Base-by-base conservation (phyloP, 495 filamentous ascomycete species). In the Penicillium waksmanii region DNA sequence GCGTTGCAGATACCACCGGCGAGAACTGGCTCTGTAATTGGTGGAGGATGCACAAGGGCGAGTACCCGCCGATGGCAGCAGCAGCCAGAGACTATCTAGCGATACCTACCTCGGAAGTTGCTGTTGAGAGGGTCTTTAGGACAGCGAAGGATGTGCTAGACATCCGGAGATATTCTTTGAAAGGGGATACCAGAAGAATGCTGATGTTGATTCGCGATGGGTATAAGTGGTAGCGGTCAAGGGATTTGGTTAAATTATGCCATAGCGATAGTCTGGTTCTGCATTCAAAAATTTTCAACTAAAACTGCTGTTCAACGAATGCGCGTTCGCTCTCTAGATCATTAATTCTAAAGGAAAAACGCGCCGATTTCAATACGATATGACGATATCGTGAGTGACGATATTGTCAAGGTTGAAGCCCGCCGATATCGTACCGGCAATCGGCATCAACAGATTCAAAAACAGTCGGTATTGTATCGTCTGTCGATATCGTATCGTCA, bases 51-150 rank as follows among this genome's bases (percentile, higher is more conserved):
- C 33, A 62, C 46, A 53, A 35, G 46, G 17, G 15, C 15, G 38
- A 62, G 13, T 57, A 52, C 42, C 59, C 46, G 10, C 53, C 13
- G 21, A 57, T 62, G 44, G 59, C 53, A 34, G 54, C 13, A 33
- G 59, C 53, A 7, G 59, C 53, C 31, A 57, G 59, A 17, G 47
- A 52, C 18, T 62, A 57, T 51, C 34, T 62, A 27, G 53, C 53
- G 17, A 62, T 62, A 35, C 53, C 59, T 12, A 44, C 59, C 34
- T 57, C 59, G 9, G 59, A 57, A 13, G 44, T 47, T 9, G 44
- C 17, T 8, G 18, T 47, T 21, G 18, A 47, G 18, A 21, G 44
- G 3, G 17, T 21, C 18, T 47, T 47, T 4, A 47, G 19, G 3
- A 47, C 4, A 9, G 44, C 17, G 17, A 47, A 53, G 33, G 59